Percentiles rank a stretch among this genome's conserved stretches.
phyloP scores from a whole-genome alignment of 1,284 basidiomycete species.

The Apiotrichum brassicae region DNA sequence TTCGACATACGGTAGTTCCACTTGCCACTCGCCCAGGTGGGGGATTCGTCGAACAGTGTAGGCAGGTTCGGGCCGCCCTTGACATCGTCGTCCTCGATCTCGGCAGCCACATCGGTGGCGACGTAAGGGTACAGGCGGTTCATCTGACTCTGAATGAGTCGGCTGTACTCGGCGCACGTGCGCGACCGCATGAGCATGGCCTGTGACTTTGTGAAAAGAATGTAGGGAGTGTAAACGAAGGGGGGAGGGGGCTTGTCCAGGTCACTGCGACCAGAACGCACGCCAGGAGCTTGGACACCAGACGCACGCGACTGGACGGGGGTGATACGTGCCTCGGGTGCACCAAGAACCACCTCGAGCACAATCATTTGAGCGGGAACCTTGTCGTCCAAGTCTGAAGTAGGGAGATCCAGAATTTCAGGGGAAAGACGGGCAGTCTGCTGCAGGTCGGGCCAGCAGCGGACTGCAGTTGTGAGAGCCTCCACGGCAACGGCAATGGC shows the following conservation, averaged over 20 bases:
- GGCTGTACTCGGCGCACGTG: conserved; percentile 44
- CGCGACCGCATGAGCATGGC: conserved; percentile 47
- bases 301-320: conserved; percentile 39
- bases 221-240: conserved; percentile 52
- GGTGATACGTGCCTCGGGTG: conserved; percentile 37
- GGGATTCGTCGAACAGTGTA: conserved; percentile 15
- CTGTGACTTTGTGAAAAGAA: conserved; percentile 50
- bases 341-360: conserved; percentile 50
- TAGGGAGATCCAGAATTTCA: conserved; percentile 50
- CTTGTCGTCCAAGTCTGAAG: conserved; percentile 38
- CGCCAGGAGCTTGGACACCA: conserved; percentile 37
- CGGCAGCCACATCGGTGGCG: conserved; percentile 37
- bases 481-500: conserved; percentile 50
- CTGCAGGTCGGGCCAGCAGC: conserved; percentile 48
- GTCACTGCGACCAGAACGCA: conserved; percentile 36
- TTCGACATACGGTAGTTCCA: conserved; percentile 20
- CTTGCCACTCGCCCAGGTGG: neutral
- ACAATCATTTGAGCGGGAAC: conserved; percentile 48
- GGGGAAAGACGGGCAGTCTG: conserved; percentile 48
- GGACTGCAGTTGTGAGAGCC: conserved; percentile 48
- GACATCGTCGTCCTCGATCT: conserved; percentile 34
- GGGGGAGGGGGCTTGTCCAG: conserved; percentile 47
- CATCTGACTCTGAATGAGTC: conserved; percentile 42
- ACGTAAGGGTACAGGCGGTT: conserved; percentile 44
- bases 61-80: conserved; percentile 14